These are phyloP conservation scores for Aspergillus bertholletiae DNA, from an alignment of 495 filamentous ascomycete species.

Conservation along the genomic window DNA sequence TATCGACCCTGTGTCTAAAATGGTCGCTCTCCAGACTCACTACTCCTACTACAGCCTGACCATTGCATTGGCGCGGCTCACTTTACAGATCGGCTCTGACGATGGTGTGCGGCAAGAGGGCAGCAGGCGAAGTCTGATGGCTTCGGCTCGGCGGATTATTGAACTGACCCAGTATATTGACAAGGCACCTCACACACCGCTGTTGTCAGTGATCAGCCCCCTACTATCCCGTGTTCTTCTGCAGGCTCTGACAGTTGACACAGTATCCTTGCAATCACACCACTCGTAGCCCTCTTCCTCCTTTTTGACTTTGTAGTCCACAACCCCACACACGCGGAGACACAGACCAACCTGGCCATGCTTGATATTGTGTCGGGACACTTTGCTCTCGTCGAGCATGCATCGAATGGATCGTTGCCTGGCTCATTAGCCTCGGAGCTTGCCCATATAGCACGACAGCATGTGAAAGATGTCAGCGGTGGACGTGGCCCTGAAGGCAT, in stretches of 20 bases:
- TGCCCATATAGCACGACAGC: conserved; percentile 29
- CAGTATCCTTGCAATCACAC: conserved; percentile 22
- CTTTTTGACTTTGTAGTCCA: conserved; percentile 41
- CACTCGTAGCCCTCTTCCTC: conserved; percentile 34
- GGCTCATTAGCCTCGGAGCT: conserved; percentile 28
- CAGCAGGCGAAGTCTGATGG: conserved; percentile 21
- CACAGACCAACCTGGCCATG: conserved; percentile 26
- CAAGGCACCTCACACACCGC: conserved; percentile 23
- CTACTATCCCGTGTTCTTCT: neutral
- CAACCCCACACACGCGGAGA: conserved; percentile 34
- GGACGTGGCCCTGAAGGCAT: neutral
- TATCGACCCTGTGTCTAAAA: neutral
- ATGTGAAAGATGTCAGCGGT: neutral
- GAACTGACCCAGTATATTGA: conserved; percentile 32
- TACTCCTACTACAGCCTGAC: conserved; percentile 24
- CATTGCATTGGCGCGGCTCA: conserved; percentile 27
- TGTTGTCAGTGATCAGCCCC: conserved; percentile 21
- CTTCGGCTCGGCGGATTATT: conserved; percentile 23
- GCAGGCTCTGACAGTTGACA: neutral
- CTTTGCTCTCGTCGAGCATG: conserved; percentile 30
- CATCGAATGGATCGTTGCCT: conserved; percentile 25
- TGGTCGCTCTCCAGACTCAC: conserved; percentile 5
- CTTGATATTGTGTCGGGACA: conserved; percentile 29
- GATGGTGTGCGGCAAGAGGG: conserved; percentile 12
- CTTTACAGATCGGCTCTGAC: conserved; percentile 21